phyloP scores from a whole-genome alignment of 345 rosid genomes.

The Gossypium sturtianum region DNA sequence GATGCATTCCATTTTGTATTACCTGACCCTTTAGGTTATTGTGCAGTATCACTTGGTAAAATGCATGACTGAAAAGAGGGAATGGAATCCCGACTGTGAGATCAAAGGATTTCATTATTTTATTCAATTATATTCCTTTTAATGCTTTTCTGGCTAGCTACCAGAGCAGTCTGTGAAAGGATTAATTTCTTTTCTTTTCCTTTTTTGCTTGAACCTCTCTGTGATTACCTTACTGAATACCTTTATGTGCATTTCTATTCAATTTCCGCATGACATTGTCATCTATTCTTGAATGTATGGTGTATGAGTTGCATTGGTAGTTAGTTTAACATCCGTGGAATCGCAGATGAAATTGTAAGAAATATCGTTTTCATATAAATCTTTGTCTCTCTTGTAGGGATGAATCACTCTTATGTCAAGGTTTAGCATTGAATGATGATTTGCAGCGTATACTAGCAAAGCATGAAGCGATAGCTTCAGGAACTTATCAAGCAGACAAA shows the following conservation, averaged over 20 bases:
- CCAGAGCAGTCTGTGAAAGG: background rate
- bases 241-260: background rate
- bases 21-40: background rate
- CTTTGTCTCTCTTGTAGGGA: slow-evolving; percentile 50
- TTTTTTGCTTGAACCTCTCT: background rate
- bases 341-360: background rate
- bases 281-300: background rate
- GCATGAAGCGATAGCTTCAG: slow-evolving; percentile 84
- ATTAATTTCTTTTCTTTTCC: background rate
- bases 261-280: background rate
- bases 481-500: slow-evolving; percentile 42
- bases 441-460: slow-evolving; percentile 86
- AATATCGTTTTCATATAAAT: background rate
- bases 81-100: background rate
- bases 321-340: background rate
- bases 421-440: slow-evolving; percentile 91
- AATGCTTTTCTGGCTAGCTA: background rate
- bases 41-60: background rate
- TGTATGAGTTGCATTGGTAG: background rate
- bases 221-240: background rate
- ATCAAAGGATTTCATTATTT: background rate
- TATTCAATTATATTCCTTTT: background rate
- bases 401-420: slow-evolving; percentile 84
- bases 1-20: background rate
- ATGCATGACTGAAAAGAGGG: background rate